Conservation (phyloP, 371 early-diverging fungal genomes). For the Rhizopus stolonifer region DNA sequence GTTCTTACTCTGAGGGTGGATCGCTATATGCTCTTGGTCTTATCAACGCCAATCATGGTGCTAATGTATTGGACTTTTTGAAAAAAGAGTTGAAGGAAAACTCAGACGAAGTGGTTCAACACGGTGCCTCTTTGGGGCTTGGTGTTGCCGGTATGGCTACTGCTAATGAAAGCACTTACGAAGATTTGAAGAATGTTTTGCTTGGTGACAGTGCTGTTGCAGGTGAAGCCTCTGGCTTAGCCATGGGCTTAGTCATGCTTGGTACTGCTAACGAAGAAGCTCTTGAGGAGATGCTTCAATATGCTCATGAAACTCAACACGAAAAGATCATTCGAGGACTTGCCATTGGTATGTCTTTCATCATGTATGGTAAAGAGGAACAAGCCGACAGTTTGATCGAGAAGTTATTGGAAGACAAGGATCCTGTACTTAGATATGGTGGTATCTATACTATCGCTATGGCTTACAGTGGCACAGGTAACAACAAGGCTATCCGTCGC, state of each 20-base stretch:
- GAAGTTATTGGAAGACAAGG: slow-evolving; percentile 85
- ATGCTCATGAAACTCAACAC: slow-evolving; percentile 96
- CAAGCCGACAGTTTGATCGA: slow-evolving; percentile 89
- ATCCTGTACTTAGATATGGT: slow-evolving; percentile 92
- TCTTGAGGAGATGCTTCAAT: slow-evolving; percentile 92
- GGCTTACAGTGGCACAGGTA: slow-evolving; percentile 97
- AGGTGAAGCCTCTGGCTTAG: slow-evolving; percentile 97
- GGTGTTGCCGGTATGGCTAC: slow-evolving; percentile 97
- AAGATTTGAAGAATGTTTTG: slow-evolving; percentile 82
- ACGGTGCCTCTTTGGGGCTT: slow-evolving; percentile 97
- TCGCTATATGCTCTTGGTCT: slow-evolving; percentile 97
- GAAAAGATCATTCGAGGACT: slow-evolving; percentile 97
- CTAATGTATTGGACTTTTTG: slow-evolving; percentile 81
- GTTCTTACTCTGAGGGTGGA: slow-evolving; percentile 96
- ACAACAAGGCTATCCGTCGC: slow-evolving; percentile 91
- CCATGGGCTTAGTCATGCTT: slow-evolving; percentile 97
- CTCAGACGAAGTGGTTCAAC: slow-evolving; percentile 91
- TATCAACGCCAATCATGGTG: slow-evolving; percentile 93
- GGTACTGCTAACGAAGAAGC: slow-evolving; percentile 85
- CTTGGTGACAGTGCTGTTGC: slow-evolving; percentile 95
- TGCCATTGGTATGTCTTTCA: slow-evolving; percentile 89
- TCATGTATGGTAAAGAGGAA: slow-evolving; percentile 95
- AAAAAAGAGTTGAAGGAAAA: slow-evolving; percentile 78
- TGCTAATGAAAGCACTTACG: slow-evolving; percentile 82
- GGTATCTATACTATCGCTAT: slow-evolving; percentile 96